Evolutionary conservation across 129 eudicot species (phyloP), one percentile per base, ranked within the genome.

Genomic region (Centella asiatica): DNA sequence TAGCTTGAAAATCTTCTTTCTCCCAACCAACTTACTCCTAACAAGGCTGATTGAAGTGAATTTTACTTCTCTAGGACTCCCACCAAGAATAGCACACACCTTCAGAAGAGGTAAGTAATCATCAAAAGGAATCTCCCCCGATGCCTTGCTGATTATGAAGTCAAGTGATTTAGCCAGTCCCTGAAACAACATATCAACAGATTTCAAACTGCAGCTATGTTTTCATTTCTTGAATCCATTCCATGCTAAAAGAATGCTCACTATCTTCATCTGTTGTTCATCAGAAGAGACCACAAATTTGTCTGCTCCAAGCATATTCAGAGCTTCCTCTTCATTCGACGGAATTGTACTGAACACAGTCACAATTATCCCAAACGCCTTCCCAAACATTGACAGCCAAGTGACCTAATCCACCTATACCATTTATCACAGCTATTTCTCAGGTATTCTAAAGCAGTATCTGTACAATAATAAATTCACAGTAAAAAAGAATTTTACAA

Each of bases 361-460:
- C 2, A 90, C 97, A 18, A 74, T 78, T 60, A 90, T n/a, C 29
- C 97, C 95, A 69, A 90, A 90, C 15, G 97, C 94, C 74, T 90
- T 90, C 56, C 94, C 97, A 67, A 90, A 83, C 78, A n/a, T 86
- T 81, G 26, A 90, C 97, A 0, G 97, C 95, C 85, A 90, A 70
- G 75, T 90, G 97, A 44, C 97, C 97, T 22, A 90, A 95, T 11
- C 97, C 97, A 77, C 97, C 97, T 10, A 90, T 80, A 36, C 97
- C 97, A 27, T 86, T 67, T 54, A 90, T 95, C 59, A 95, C 97
- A 12, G 95, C 65, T 78, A 79, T 59, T 67, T 84, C 33, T 83
- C 78, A 27, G 97, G 95, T 67, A 90, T 90, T 57, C 51, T 81
- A 45, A 7, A 83, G 79, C 94, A 86, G 75, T 90, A 90, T 70